Evolutionary conservation across 257 asterid species (phyloP).

Genomic region (Craterostigma plantagineum): DNA sequence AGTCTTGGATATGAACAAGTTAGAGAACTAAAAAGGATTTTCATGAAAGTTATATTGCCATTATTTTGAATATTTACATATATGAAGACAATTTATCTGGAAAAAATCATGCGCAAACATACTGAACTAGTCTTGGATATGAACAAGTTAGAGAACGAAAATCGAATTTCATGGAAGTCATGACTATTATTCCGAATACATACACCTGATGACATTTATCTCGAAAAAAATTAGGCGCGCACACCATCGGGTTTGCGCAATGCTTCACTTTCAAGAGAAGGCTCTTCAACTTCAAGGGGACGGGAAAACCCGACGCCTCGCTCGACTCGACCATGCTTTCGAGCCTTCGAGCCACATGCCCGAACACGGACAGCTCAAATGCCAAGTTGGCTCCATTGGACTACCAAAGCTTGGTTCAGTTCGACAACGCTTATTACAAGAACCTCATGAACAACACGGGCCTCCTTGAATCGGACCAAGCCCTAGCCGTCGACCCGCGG

Average conservation of each 20-base stretch:
- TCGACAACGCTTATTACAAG: conserved; percentile 47
- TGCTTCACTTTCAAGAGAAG: conserved; percentile 47
- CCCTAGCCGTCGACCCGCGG: conserved; percentile 28
- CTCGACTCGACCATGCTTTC: conserved; percentile 26
- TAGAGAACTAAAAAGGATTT: too few relatives aligned
- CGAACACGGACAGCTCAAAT: conserved; percentile 26
- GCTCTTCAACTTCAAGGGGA: conserved; percentile 54
- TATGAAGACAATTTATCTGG: too few relatives aligned
- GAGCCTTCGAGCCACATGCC: conserved; percentile 27
- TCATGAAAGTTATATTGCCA: too few relatives aligned
- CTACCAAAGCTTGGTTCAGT: conserved; percentile 16
- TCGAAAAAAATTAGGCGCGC: conserved; percentile 33
- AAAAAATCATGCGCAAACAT: too few relatives aligned
- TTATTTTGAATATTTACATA: too few relatives aligned
- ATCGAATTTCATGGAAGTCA: too few relatives aligned
- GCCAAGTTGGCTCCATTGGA: conserved; percentile 42
- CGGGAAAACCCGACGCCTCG: conserved; percentile 59
- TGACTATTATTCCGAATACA: too few relatives aligned
- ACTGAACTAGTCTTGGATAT: too few relatives aligned
- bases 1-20: too few relatives aligned
- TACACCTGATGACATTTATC: too few relatives aligned
- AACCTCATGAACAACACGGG: conserved; percentile 35
- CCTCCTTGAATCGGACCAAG: conserved; percentile 52
- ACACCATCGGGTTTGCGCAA: conserved; percentile 69
- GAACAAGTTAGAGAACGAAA: too few relatives aligned